Percentiles rank a stretch among this genome's conserved stretches.
These are phyloP conservation scores for Calonectria ilicicola DNA, from an alignment of 2,329 filamentous ascomycete genomes.

Conservation along the genomic window DNA sequence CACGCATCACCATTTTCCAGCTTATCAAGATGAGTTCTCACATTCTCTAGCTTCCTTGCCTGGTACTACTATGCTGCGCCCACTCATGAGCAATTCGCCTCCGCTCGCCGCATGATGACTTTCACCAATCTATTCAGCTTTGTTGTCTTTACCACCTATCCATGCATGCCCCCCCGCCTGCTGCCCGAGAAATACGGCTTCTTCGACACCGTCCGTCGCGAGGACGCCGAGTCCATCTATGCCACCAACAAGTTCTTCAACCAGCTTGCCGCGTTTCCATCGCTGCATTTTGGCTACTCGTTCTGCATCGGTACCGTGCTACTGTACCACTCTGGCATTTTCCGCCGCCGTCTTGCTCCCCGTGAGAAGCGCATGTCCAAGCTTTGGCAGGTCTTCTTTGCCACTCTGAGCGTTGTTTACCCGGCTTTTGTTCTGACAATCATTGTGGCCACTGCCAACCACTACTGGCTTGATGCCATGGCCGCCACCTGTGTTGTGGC, in stretches of 20 bases:
- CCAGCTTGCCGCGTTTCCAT: slow-evolving; percentile 69
- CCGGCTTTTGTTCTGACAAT: slow-evolving; percentile 65
- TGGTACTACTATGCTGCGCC: slow-evolving; percentile 72
- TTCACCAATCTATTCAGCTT: slow-evolving; percentile 68
- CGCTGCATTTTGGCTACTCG: slow-evolving; percentile 68
- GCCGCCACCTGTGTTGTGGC: slow-evolving; percentile 72
- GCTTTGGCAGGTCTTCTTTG: slow-evolving; percentile 43
- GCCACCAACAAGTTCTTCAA: slow-evolving; percentile 70
- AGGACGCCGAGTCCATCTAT: slow-evolving; percentile 68
- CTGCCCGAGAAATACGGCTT: slow-evolving; percentile 69
- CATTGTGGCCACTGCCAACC: slow-evolving; percentile 73
- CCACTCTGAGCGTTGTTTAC: slow-evolving; percentile 60
- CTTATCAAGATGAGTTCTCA: neutral
- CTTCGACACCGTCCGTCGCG: slow-evolving; percentile 65
- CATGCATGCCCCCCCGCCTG: slow-evolving; percentile 68
- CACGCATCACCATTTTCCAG: slow-evolving; percentile 23
- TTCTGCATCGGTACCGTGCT: slow-evolving; percentile 67
- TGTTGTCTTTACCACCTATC: slow-evolving; percentile 65
- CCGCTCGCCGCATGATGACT: slow-evolving; percentile 56
- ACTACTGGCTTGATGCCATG: slow-evolving; percentile 74
- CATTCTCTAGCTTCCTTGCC: slow-evolving; percentile 64
- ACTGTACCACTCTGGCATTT: slow-evolving; percentile 63
- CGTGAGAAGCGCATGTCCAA: slow-evolving; percentile 46
- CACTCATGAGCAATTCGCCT: slow-evolving; percentile 50
- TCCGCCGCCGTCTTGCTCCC: slow-evolving; percentile 47